phyloP scores from a whole-genome alignment of 1,284 basidiomycete genomes.

The Moniliella sp. region DNA sequence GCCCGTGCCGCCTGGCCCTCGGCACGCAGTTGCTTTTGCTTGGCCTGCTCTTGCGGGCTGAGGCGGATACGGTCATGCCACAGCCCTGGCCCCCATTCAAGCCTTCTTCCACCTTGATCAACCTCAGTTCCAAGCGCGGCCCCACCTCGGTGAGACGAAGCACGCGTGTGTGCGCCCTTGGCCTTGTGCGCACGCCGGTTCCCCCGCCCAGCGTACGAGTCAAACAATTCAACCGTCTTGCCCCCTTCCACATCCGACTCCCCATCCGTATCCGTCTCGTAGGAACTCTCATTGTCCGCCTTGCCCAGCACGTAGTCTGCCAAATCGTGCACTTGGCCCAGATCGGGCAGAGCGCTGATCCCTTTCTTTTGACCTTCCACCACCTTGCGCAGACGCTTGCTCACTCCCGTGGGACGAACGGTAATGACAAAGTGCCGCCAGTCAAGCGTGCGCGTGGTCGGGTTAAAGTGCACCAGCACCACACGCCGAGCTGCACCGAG shows the following conservation, averaged over 20 bases:
- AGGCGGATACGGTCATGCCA: not conserved
- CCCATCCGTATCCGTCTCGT: conserved; percentile 39
- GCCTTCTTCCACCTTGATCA: conserved; percentile 90
- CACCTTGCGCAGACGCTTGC: conserved; percentile 67
- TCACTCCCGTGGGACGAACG: conserved; percentile 80
- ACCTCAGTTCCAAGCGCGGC: conserved; percentile 70
- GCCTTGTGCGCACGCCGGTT: not conserved
- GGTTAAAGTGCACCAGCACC: conserved; percentile 75
- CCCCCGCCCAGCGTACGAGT: conserved; percentile 79
- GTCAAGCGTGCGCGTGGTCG: conserved; percentile 65
- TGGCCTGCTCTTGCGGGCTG: not conserved
- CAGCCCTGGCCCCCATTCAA: conserved; percentile 33
- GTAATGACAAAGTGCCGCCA: conserved; percentile 86
- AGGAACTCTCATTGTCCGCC: conserved; percentile 43
- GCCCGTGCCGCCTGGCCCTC: not conserved
- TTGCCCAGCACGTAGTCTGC: conserved; percentile 82
- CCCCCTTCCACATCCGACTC: conserved; percentile 66
- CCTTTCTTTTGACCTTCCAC: conserved; percentile 40
- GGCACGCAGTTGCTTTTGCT: not conserved
- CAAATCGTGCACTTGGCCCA: conserved; percentile 73
- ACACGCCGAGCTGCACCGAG: conserved; percentile 69
- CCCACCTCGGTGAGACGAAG: conserved; percentile 81
- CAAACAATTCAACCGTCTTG: conserved; percentile 51
- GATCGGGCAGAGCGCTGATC: conserved; percentile 58
- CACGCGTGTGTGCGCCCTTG: conserved; percentile 58